Conservation (phyloP, 2,329 filamentous ascomycete genomes). For the Aspergillus pseudonomiae region DNA sequence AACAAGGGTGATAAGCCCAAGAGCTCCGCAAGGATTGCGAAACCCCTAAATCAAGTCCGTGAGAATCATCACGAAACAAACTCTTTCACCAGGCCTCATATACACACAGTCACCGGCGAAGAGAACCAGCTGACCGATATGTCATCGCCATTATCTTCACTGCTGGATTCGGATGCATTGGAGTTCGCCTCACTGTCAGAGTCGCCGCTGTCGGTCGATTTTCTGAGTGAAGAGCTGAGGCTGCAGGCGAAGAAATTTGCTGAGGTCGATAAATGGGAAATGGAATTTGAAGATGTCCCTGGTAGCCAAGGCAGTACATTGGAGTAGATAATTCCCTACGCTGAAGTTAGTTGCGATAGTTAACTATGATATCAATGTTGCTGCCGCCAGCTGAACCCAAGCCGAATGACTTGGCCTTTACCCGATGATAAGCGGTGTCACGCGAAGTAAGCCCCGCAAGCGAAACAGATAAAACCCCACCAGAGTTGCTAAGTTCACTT, state of each 20-base stretch:
- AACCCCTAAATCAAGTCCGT: neutral
- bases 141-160: slow-evolving; percentile 39
- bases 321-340: slow-evolving; percentile 11
- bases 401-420: neutral
- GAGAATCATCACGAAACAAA: neutral
- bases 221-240: slow-evolving; percentile 41
- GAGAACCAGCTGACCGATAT: slow-evolving; percentile 31
- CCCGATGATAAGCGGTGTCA: neutral
- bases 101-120: slow-evolving; percentile 27
- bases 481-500: neutral
- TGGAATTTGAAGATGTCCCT: slow-evolving; percentile 48
- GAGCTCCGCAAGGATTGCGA: slow-evolving; percentile 12
- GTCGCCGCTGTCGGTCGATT: slow-evolving; percentile 17
- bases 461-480: slow-evolving; percentile 2
- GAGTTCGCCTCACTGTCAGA: slow-evolving; percentile 26
- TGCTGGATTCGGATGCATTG: slow-evolving; percentile 33
- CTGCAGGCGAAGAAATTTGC: slow-evolving; percentile 43
- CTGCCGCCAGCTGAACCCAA: neutral
- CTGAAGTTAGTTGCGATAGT: neutral
- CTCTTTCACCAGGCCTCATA: slow-evolving; percentile 3
- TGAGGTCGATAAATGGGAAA: slow-evolving; percentile 46
- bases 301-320: slow-evolving; percentile 28
- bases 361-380: neutral
- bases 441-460: slow-evolving; percentile 1
- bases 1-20: neutral